A percentile compares a stretch with the other conserved stretches of the same genome.
phyloP scores from a whole-genome alignment of 805 yeast species.

The Yarrowia alimentaria region DNA sequence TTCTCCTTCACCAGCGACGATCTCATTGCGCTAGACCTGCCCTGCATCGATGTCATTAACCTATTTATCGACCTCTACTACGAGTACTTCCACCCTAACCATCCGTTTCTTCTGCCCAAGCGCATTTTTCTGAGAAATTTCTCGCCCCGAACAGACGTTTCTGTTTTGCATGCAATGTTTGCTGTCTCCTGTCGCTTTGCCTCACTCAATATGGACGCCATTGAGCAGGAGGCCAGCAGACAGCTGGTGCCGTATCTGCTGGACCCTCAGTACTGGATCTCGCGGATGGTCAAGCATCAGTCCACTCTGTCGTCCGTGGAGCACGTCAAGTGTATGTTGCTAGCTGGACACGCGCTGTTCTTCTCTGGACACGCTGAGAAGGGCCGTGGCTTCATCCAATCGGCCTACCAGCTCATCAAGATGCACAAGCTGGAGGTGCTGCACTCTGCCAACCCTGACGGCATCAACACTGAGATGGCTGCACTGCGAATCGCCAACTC shows the following conservation, averaged over 20 bases:
- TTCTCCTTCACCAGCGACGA: slow-evolving; percentile 20
- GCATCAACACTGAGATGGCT: slow-evolving; percentile 16
- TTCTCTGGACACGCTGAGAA: slow-evolving; percentile 25
- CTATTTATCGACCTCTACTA: slow-evolving; percentile 27
- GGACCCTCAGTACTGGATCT: slow-evolving; percentile 28
- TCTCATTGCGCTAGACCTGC: slow-evolving; percentile 20
- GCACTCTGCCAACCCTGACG: slow-evolving; percentile 26
- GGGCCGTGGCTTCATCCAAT: slow-evolving; percentile 20
- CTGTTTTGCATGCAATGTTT: slow-evolving; percentile 28
- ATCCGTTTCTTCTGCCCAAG: slow-evolving; percentile 29
- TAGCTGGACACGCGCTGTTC: slow-evolving; percentile 26
- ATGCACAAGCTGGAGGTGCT: slow-evolving; percentile 28
- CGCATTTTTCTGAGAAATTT: slow-evolving; percentile 13
- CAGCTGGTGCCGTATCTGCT: slow-evolving; percentile 25
- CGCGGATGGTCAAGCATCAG: slow-evolving; percentile 27
- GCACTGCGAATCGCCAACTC: slow-evolving; percentile 26
- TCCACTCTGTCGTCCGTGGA: slow-evolving; percentile 11
- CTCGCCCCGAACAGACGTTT: slow-evolving; percentile 26
- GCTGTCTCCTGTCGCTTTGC: slow-evolving; percentile 27
- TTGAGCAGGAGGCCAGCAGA: slow-evolving; percentile 22
- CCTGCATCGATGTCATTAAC: slow-evolving; percentile 27
- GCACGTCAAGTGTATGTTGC: slow-evolving; percentile 24
- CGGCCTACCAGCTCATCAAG: slow-evolving; percentile 24
- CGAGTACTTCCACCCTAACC: slow-evolving; percentile 29
- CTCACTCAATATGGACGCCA: slow-evolving; percentile 24